phyloP scores from a whole-genome alignment of 1,284 basidiomycete genomes.

The Leccinum angustisporum region DNA sequence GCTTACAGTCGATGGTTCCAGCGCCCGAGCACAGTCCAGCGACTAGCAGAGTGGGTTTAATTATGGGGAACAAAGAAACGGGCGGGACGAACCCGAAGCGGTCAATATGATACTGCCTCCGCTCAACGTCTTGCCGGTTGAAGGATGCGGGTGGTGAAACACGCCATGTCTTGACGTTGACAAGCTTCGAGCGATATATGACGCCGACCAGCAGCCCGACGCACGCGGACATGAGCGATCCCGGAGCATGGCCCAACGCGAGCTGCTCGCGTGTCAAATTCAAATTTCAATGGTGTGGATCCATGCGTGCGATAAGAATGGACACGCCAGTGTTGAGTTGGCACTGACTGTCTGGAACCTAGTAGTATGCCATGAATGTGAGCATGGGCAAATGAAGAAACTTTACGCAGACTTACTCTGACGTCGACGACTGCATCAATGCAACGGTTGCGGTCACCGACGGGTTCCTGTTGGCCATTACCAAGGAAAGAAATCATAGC shows the following conservation, averaged over 20 bases:
- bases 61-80: slow-evolving; percentile 5
- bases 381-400: too few species aligned
- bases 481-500: slow-evolving; percentile 58
- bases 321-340: too few species aligned
- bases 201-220: slow-evolving; percentile 71
- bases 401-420: too few species aligned
- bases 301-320: background rate
- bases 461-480: too few species aligned
- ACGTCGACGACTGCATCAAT: too few species aligned
- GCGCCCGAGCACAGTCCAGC: slow-evolving; percentile 87
- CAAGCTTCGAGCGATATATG: slow-evolving; percentile 78
- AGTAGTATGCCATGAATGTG: too few species aligned
- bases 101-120: slow-evolving; percentile 89
- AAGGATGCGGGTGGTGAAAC: slow-evolving; percentile 64
- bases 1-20: slow-evolving; percentile 81
- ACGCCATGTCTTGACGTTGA: slow-evolving; percentile 74
- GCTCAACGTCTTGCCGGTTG: slow-evolving; percentile 63
- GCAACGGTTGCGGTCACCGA: too few species aligned
- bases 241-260: slow-evolving; percentile 62
- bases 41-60: slow-evolving; percentile 42
- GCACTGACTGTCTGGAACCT: too few species aligned
- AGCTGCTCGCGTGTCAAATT: slow-evolving; percentile 46
- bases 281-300: background rate
- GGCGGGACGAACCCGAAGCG: slow-evolving; percentile 64
- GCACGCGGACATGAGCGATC: slow-evolving; percentile 57